These are phyloP conservation scores for Monosporozyma aerobia DNA, from an alignment of 805 yeast genomes.

Conservation along the genomic window DNA sequence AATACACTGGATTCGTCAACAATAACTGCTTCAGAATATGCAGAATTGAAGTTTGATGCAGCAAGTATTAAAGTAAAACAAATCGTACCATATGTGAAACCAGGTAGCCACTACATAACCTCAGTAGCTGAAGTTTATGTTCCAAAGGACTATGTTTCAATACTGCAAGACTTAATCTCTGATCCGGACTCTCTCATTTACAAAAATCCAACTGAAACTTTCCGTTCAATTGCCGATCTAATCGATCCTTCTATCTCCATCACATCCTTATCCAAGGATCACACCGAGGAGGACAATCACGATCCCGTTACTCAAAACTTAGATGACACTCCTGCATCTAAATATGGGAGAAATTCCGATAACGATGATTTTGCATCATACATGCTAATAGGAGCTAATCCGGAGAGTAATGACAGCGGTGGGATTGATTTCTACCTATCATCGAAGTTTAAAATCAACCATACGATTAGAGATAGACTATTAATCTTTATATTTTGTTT, in stretches of 20 bases:
- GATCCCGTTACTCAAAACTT: background rate
- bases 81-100: slow-evolving; percentile 4
- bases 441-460: background rate
- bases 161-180: slow-evolving; percentile 46
- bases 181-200: slow-evolving; percentile 47
- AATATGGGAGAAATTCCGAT: background rate
- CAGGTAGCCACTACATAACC: slow-evolving; percentile 52
- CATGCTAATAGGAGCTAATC: background rate
- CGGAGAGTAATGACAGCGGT: background rate
- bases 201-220: slow-evolving; percentile 46
- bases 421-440: slow-evolving; percentile 2
- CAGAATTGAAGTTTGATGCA: background rate
- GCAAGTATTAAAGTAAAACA: slow-evolving; percentile 5
- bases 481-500: background rate
- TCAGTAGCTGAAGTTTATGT: slow-evolving; percentile 85
- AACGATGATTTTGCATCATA: background rate
- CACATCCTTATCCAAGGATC: slow-evolving; percentile 12
- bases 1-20: background rate
- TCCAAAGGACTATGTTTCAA: slow-evolving; percentile 44
- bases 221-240: slow-evolving; percentile 48
- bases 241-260: slow-evolving; percentile 45
- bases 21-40: background rate
- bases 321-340: background rate
- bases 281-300: background rate
- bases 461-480: slow-evolving; percentile 1